Percentiles rank a stretch among this genome's conserved stretches.
Evolutionary conservation across 2,329 filamentous ascomycete species (phyloP).

Genomic region (Botrytis squamosa): DNA sequence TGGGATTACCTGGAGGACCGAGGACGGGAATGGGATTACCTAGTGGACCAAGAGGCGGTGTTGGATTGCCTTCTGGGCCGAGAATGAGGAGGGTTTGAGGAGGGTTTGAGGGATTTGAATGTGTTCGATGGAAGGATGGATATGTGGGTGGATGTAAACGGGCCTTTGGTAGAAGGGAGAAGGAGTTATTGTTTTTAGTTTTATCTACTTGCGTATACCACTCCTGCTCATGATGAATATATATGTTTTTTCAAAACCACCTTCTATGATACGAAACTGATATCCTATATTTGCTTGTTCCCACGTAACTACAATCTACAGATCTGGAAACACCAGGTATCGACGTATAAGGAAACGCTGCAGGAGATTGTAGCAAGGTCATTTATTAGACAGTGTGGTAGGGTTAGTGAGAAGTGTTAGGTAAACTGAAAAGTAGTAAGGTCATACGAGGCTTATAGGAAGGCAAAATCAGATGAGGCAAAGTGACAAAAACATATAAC

Average conservation of each 20-base stretch:
- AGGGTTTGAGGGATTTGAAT: background rate
- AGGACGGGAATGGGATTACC: slow-evolving; percentile 11
- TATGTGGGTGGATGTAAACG: background rate
- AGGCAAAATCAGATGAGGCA: background rate
- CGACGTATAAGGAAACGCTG: background rate
- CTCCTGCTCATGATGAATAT: background rate
- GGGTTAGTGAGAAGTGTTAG: background rate
- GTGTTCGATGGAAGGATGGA: too few relatives aligned
- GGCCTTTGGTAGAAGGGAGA: background rate
- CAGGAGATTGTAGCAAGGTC: background rate
- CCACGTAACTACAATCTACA: background rate
- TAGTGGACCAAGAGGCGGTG: slow-evolving; percentile 15
- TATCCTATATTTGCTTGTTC: fast-evolving
- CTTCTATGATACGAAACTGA: background rate
- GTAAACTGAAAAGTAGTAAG: background rate
- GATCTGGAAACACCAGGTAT: background rate
- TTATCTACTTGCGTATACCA: background rate
- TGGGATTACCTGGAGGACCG: slow-evolving; percentile 9
- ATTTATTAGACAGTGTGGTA: background rate
- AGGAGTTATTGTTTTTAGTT: background rate
- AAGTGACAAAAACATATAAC: background rate
- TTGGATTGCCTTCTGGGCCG: slow-evolving; percentile 13
- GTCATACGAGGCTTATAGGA: background rate
- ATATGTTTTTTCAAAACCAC: background rate
- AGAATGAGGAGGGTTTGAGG: background rate